phyloP scores from a whole-genome alignment of 768 basidiomycete species.

The Termitomyces sp. region DNA sequence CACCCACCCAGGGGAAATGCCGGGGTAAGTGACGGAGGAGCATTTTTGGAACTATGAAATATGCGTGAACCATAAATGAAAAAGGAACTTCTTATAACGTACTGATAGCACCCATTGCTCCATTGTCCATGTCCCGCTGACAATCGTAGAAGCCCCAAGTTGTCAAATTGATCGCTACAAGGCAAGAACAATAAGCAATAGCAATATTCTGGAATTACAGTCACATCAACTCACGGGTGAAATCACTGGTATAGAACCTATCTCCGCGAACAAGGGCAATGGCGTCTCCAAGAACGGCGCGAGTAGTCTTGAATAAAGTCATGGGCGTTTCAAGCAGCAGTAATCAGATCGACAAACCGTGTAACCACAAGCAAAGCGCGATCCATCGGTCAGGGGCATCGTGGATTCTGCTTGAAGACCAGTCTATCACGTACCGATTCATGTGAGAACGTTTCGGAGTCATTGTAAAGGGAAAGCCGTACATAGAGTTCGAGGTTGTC shows the following conservation, averaged over 20 bases:
- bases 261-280: constrained; percentile 50
- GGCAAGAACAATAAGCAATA: constrained; percentile 15
- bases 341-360: constrained; percentile 12
- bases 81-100: not conserved
- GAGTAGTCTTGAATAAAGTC: constrained; percentile 31
- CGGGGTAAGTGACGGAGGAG: constrained; percentile 17
- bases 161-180: constrained; percentile 44
- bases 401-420: constrained; percentile 31
- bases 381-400: constrained; percentile 25
- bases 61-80: too few relatives aligned
- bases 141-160: constrained; percentile 53
- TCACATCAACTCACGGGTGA: constrained; percentile 46
- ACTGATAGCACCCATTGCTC: constrained; percentile 21
- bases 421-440: too few relatives aligned
- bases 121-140: constrained; percentile 31
- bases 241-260: constrained; percentile 48
- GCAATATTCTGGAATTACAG: too few relatives aligned
- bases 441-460: too few relatives aligned
- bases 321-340: not conserved
- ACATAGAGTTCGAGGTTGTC: constrained; percentile 34
- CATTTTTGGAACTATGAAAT: constrained; percentile 15
- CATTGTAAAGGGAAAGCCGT: too few relatives aligned
- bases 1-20: constrained; percentile 16
- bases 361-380: constrained; percentile 24
- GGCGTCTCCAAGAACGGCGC: constrained; percentile 51